Evolutionary conservation across 2,329 filamentous ascomycete species (phyloP).

Genomic region (Pseudogymnoascus destructans): DNA sequence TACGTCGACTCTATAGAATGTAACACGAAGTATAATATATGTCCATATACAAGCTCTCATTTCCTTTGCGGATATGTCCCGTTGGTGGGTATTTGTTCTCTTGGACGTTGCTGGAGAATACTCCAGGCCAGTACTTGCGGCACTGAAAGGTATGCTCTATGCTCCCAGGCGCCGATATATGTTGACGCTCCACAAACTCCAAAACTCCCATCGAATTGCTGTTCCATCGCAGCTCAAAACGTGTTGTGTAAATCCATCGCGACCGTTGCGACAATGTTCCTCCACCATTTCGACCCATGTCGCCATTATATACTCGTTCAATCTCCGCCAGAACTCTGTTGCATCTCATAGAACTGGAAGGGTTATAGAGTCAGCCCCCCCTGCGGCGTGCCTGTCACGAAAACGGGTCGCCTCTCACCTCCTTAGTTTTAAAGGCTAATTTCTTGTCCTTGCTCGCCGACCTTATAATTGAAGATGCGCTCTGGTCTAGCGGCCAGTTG

Average conservation of each 20-base stretch:
- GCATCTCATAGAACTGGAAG: constrained; percentile 7
- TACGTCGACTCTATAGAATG: not conserved
- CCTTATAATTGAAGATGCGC: not conserved
- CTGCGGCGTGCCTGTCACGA: not conserved
- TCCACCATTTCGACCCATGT: not conserved
- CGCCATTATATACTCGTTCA: not conserved
- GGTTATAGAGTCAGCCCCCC: constrained; percentile 2
- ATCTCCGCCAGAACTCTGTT: constrained; percentile 1
- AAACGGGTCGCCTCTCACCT: constrained; percentile 9
- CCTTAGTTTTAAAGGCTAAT: constrained; percentile 1
- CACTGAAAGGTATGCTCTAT: not conserved
- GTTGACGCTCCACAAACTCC: not conserved
- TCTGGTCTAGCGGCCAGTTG: constrained; percentile 47
- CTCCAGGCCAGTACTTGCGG: not conserved
- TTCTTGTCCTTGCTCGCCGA: constrained; percentile 1
- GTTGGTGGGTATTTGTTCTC: not conserved
- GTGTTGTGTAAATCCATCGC: not conserved
- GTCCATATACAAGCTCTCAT: not conserved
- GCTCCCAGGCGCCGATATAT: not conserved
- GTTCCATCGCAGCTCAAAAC: not conserved
- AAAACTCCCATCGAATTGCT: not conserved
- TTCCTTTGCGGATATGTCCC: not conserved
- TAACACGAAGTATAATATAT: not conserved
- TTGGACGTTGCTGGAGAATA: not conserved
- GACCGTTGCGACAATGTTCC: not conserved